These are phyloP conservation scores for Epichloe coenophiala DNA, from an alignment of 2,329 filamentous ascomycete species.

Conservation along the genomic window DNA sequence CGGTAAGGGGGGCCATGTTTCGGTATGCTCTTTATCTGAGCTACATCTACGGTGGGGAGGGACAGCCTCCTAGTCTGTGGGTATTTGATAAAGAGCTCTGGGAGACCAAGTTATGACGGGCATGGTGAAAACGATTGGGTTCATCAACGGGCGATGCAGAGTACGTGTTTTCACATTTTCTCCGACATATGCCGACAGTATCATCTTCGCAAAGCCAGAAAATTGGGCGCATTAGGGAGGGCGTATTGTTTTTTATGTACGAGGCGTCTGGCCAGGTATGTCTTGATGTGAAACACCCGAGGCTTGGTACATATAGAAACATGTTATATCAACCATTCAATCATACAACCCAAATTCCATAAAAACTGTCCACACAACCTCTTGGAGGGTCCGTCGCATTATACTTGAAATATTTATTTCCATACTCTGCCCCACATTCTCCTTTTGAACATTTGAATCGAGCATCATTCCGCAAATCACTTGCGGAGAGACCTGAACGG, in stretches of 20 bases:
- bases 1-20: slow-evolving; percentile 16
- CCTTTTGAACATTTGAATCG: no score
- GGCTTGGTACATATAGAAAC: neutral
- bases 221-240: neutral
- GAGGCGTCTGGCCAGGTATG: neutral
- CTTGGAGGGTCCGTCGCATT: neutral
- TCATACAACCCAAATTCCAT: neutral
- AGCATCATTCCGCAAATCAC: no score
- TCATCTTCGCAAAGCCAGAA: no score
- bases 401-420: no score
- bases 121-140: no score
- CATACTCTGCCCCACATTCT: no score
- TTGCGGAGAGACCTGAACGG: no score
- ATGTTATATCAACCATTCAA: neutral
- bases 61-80: slow-evolving; percentile 18
- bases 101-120: slow-evolving; percentile 3
- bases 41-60: slow-evolving; percentile 14
- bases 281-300: neutral
- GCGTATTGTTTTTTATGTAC: neutral
- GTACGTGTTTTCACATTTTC: no score
- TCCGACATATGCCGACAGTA: no score
- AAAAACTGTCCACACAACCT: neutral
- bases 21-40: slow-evolving; percentile 23
- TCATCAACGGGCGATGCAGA: no score
- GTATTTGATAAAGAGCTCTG: slow-evolving; percentile 14